These are phyloP conservation scores for Chalaropsis ovoidea DNA, from an alignment of 2,329 filamentous ascomycete genomes.

Conservation along the genomic window DNA sequence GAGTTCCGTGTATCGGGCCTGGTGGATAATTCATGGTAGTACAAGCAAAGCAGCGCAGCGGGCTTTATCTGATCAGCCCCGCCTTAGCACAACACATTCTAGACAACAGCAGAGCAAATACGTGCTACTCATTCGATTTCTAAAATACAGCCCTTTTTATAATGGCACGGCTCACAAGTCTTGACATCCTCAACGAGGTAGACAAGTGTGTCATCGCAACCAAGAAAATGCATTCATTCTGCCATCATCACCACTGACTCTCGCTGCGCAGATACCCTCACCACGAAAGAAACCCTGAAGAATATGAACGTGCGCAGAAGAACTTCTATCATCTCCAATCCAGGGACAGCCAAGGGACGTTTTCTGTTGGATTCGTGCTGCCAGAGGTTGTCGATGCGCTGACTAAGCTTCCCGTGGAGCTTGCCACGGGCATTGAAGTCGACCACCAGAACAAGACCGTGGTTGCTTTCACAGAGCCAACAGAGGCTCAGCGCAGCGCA, in stretches of 20 bases:
- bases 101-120: too few species aligned
- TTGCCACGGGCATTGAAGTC: conserved; percentile 52
- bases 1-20: too few species aligned
- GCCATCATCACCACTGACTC: not conserved
- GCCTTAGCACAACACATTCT: not conserved
- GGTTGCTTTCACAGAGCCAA: conserved; percentile 49
- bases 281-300: conserved; percentile 48
- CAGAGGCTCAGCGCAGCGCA: conserved; percentile 52
- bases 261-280: conserved; percentile 60
- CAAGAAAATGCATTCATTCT: not conserved
- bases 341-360: conserved; percentile 52
- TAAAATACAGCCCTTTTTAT: not conserved
- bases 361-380: conserved; percentile 54
- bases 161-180: conserved; percentile 30
- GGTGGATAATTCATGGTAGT: not conserved
- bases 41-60: not conserved
- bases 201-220: conserved; percentile 42
- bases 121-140: too few species aligned
- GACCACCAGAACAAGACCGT: conserved; percentile 52
- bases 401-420: conserved; percentile 36
- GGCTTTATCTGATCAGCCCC: not conserved
- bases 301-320: conserved; percentile 47
- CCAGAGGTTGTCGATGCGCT: conserved; percentile 43
- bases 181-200: conserved; percentile 45
- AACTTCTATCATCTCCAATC: conserved; percentile 58